A percentile compares a stretch with the other conserved stretches of the same genome.
Evolutionary conservation across 768 basidiomycete genomes (phyloP).

Genomic region (Rhodosporidiobolus sp.): DNA sequence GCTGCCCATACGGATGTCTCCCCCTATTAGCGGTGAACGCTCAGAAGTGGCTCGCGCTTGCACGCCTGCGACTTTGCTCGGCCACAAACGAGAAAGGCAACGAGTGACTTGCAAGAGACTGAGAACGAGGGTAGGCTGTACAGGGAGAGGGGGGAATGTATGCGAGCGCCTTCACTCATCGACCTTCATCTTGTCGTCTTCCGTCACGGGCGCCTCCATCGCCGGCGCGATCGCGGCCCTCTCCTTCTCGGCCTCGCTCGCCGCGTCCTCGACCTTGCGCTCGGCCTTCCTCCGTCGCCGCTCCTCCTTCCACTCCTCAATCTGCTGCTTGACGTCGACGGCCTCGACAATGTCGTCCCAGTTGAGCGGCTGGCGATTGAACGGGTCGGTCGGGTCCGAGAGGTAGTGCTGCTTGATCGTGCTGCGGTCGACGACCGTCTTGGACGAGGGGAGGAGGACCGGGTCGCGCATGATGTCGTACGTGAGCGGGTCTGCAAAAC

Average conservation of each 20-base stretch:
- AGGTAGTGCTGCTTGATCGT: constrained; percentile 94
- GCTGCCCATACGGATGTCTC: no score
- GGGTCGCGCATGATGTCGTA: constrained; percentile 92
- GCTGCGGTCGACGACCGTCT: constrained; percentile 71
- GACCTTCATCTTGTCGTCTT: constrained; percentile 2
- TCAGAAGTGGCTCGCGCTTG: no score
- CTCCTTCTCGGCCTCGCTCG: background rate
- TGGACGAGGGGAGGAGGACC: constrained; percentile 80
- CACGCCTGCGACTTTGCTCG: no score
- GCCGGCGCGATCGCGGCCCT: background rate
- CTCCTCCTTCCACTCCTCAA: constrained; percentile 67
- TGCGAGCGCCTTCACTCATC: background rate
- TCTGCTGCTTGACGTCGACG: constrained; percentile 66
- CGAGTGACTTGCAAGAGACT: no score
- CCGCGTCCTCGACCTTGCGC: background rate
- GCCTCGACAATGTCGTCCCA: constrained; percentile 66
- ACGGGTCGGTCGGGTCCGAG: constrained; percentile 88
- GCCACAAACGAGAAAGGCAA: no score
- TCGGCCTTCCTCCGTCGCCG: constrained; percentile 7
- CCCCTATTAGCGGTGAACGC: no score
- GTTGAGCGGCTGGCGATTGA: constrained; percentile 79
- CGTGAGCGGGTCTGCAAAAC: constrained; percentile 77
- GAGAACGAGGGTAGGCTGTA: no score
- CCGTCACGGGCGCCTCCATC: background rate
- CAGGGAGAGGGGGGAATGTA: no score